A percentile compares a stretch with the other conserved stretches of the same genome.
Conservation (phyloP, 2,329 filamentous ascomycete genomes). For the Apiospora phragmitis region DNA sequence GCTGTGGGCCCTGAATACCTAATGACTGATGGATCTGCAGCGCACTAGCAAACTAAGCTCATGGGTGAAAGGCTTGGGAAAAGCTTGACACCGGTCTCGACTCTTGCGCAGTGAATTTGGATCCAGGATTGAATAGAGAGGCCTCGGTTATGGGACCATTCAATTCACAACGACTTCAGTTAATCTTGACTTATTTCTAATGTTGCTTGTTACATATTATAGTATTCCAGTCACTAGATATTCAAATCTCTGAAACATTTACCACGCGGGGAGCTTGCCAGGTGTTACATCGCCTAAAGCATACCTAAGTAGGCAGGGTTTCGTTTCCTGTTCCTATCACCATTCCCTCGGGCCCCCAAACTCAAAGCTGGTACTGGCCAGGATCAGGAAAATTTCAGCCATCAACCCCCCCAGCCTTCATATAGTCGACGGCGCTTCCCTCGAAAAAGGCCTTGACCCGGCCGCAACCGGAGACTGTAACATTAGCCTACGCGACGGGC, state of each 20-base stretch:
- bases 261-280: background rate
- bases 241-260: background rate
- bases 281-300: background rate
- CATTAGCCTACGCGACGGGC: background rate
- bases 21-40: background rate
- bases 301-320: background rate
- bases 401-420: background rate
- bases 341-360: background rate
- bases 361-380: background rate
- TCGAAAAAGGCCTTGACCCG: background rate
- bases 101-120: background rate
- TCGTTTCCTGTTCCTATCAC: background rate
- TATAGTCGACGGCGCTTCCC: background rate
- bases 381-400: background rate
- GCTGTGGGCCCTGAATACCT: background rate
- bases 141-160: background rate
- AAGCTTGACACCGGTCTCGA: slow-evolving; percentile 4
- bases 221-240: background rate
- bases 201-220: no score
- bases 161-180: background rate
- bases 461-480: background rate
- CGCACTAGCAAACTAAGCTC: background rate
- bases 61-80: slow-evolving; percentile 8
- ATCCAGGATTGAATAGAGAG: background rate
- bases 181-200: background rate